Percentiles rank a stretch among this genome's conserved stretches.
Evolutionary conservation across 306 rosid genomes (phyloP).

Genomic region (Cucurbita pepo): DNA sequence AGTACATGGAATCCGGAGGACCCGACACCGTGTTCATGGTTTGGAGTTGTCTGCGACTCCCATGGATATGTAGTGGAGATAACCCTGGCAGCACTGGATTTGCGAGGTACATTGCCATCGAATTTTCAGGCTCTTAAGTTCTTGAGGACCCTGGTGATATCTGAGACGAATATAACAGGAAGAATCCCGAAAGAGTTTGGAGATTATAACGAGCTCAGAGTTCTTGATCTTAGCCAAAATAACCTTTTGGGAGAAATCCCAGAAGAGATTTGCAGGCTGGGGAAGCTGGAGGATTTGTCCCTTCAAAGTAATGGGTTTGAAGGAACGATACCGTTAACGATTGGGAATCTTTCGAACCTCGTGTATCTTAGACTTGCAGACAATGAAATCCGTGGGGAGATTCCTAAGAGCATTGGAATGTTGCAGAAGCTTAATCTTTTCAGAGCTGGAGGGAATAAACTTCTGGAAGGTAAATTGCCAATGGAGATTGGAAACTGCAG

Average conservation of each 20-base stretch:
- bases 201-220: constrained; percentile 29
- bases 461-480: constrained; percentile 56
- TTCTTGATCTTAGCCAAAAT: constrained; percentile 50
- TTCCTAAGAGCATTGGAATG: constrained; percentile 59
- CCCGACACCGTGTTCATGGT: constrained; percentile 64
- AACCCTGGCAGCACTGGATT: constrained; percentile 31
- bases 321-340: constrained; percentile 38
- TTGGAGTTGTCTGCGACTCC: constrained; percentile 52
- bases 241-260: constrained; percentile 56
- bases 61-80: constrained; percentile 46
- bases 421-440: constrained; percentile 37
- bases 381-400: constrained; percentile 44
- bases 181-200: constrained; percentile 54
- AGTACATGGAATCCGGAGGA: constrained; percentile 48
- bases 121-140: constrained; percentile 44
- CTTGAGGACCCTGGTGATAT: constrained; percentile 33
- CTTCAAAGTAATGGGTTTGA: constrained; percentile 46
- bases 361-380: constrained; percentile 47
- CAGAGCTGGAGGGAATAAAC: constrained; percentile 68
- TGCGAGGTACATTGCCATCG: constrained; percentile 71
- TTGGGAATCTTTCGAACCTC: constrained; percentile 57
- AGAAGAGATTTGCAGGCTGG: constrained; percentile 49
- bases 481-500: constrained; percentile 79
- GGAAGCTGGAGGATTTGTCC: constrained; percentile 31
- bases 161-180: constrained; percentile 54